phyloP scores from a whole-genome alignment of 2,329 filamentous ascomycete genomes.

The Rhinocladiella similis region DNA sequence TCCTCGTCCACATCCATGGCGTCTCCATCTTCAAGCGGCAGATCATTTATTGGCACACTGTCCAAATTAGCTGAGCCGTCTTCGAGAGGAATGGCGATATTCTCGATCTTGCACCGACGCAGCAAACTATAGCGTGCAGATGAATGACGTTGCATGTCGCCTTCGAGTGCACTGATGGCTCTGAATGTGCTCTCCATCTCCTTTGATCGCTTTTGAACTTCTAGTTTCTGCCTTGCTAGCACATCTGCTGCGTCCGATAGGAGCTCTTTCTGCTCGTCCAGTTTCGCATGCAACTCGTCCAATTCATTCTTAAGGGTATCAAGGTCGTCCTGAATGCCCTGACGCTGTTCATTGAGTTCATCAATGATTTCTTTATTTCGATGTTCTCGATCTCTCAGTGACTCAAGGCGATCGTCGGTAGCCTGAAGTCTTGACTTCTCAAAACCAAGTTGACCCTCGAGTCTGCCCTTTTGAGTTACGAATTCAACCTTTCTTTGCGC shows the following conservation, averaged over 20 bases:
- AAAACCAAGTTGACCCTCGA: constrained; percentile 62
- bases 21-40: constrained; percentile 74
- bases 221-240: constrained; percentile 74
- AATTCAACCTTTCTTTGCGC: constrained; percentile 85
- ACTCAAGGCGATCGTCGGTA: constrained; percentile 67
- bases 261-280: constrained; percentile 68
- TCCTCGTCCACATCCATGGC: constrained; percentile 89
- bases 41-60: constrained; percentile 81
- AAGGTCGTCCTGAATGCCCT: constrained; percentile 70
- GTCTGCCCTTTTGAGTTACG: constrained; percentile 69
- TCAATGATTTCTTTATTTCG: constrained; percentile 69
- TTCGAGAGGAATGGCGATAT: constrained; percentile 79
- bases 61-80: constrained; percentile 72
- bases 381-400: constrained; percentile 65
- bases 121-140: constrained; percentile 81
- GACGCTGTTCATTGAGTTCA: constrained; percentile 70
- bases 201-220: constrained; percentile 80
- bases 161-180: constrained; percentile 76
- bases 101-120: constrained; percentile 87
- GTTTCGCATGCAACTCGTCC: constrained; percentile 69
- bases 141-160: constrained; percentile 80
- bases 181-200: constrained; percentile 76
- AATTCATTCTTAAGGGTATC: constrained; percentile 74
- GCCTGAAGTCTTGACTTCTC: constrained; percentile 71
- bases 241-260: constrained; percentile 70